Base-by-base conservation (phyloP, 2,329 filamentous ascomycete species). In the Fusarium gaditjirri region DNA sequence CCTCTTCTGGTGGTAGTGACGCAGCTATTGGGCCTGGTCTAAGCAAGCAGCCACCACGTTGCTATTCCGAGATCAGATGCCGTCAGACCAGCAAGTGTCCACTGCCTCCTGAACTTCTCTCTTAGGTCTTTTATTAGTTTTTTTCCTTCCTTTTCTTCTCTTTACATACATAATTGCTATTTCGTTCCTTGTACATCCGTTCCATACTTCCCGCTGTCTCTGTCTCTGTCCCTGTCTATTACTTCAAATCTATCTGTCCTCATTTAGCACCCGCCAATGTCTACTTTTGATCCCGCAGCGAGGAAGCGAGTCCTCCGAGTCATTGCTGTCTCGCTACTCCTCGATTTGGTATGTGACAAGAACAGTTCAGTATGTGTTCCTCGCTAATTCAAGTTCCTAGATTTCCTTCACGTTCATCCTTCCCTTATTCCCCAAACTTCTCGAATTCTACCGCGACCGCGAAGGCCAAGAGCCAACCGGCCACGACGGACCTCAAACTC, bases 371-470 rank as follows among this genome's bases (percentile, higher is more conserved):
- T 29, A 42, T 23, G 23, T 11, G 14, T 43, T 39, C 35, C 23
- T 21, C 31, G 21, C 69, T 72, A 35, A 76, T 66, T 68, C 11
- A 39, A 19, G 7, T 9, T n/a, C 36, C 25, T 53, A 98, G 95
- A 94, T 98, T 78, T 98, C 95, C 61, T 99, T 99, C 82, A 99
- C 96, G 35, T 98, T 99, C 80, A 98, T 98, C 80, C 91, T 99
- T 13, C 96, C 96, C 0, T 90, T 99, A 39, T 99, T 98, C 80
- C 96, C 95, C 12, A 95, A 94, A 65, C 92, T 99, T 47, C 92
- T 98, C 82, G 93, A 97, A 77, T 98, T 98, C 88, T 99, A 98
- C 85, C 93, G 94, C 83, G 91, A 94, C 79, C 90, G 91, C 82
- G 95, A 98, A 83, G 88, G 88, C 43, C 84, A 86, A 29, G 78